Evolutionary conservation across 1,284 basidiomycete genomes (phyloP).

Genomic region (Cutaneotrichosporon sp.): DNA sequence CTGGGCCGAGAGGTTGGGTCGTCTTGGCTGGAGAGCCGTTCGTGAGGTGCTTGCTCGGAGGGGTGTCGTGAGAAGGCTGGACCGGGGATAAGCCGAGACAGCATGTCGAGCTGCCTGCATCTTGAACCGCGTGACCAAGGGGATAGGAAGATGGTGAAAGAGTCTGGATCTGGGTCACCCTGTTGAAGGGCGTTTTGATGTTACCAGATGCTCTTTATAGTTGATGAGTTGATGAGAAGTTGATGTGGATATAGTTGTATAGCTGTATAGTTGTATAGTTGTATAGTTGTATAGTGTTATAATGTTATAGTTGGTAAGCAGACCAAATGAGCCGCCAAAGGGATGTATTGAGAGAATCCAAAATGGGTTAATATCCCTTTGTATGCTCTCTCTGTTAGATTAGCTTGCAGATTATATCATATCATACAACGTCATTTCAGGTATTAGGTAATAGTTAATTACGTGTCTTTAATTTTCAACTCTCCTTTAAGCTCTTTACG

Average conservation of each 20-base stretch:
- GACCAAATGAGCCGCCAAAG: no score
- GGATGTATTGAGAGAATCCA: no score
- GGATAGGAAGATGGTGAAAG: not conserved
- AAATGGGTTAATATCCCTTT: no score
- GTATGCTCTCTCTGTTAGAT: no score
- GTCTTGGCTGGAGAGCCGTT: not conserved
- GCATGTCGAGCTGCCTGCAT: slow-evolving; percentile 3
- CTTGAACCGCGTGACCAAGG: not conserved
- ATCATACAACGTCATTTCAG: no score
- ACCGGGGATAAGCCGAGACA: not conserved
- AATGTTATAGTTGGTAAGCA: no score
- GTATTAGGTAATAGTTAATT: not conserved
- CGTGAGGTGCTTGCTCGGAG: slow-evolving; percentile 14
- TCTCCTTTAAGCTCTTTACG: not conserved
- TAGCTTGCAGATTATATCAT: no score
- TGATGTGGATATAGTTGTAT: not conserved
- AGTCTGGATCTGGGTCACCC: slow-evolving; percentile 6
- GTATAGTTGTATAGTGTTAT: no score
- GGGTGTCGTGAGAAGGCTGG: not conserved
- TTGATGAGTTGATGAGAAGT: not conserved
- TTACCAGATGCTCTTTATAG: not conserved
- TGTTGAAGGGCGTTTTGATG: slow-evolving; percentile 19
- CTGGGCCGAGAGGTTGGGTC: slow-evolving; percentile 22
- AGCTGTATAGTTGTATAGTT: no score
- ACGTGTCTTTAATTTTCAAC: not conserved